A percentile compares a stretch with the other conserved stretches of the same genome.
Evolutionary conservation across 257 asterid species (phyloP).

Genomic region (Fraxinus cuspidata): DNA sequence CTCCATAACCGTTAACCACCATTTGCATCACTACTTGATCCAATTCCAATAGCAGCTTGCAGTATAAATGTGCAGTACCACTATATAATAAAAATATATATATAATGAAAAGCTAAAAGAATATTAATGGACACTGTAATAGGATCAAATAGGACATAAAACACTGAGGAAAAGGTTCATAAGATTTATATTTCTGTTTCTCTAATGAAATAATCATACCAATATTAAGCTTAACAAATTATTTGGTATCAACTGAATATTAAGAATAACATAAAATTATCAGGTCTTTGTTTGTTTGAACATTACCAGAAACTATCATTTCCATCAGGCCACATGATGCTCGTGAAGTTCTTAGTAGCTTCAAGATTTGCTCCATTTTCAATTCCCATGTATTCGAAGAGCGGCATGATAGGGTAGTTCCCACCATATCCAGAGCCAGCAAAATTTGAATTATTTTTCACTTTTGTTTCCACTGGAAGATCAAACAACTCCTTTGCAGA

Average conservation of each 20-base stretch:
- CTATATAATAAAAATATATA: constrained; percentile 15
- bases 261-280: too few species aligned
- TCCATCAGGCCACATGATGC: constrained; percentile 1
- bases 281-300: background rate
- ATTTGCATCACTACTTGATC: constrained; percentile 34
- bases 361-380: constrained; percentile 2
- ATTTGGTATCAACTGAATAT: background rate
- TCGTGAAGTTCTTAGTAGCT: background rate
- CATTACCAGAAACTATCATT: background rate
- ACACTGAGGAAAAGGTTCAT: too few species aligned
- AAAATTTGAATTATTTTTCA: background rate
- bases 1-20: constrained; percentile 41
- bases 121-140: background rate
- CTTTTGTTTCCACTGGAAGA: background rate
- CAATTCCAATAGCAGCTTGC: constrained; percentile 31
- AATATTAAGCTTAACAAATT: background rate
- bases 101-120: background rate
- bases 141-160: too few species aligned
- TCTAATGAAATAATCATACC: background rate
- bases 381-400: background rate
- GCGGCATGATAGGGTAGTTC: background rate
- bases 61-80: constrained; percentile 33
- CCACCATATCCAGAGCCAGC: constrained; percentile 6
- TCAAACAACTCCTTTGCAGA: background rate
- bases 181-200: too few species aligned